These are phyloP conservation scores for Cercospora canescens DNA, from an alignment of 2,329 filamentous ascomycete genomes.

Conservation along the genomic window DNA sequence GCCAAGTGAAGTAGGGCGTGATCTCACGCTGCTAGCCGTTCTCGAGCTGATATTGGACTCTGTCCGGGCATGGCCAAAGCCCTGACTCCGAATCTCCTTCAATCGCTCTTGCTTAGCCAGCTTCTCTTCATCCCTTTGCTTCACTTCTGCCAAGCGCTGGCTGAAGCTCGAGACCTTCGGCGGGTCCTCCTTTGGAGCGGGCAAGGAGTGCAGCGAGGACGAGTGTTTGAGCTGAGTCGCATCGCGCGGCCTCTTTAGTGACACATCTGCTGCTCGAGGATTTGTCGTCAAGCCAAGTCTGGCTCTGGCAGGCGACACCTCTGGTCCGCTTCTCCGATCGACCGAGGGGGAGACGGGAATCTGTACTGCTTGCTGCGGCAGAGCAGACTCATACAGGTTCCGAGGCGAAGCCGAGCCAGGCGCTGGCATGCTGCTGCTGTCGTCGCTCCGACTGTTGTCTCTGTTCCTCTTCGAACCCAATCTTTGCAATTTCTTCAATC, in stretches of 20 bases:
- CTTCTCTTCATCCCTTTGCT: conserved; percentile 42
- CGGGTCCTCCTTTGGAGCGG: conserved; percentile 8
- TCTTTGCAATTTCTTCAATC: conserved; percentile 75
- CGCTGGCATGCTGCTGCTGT: conserved; percentile 16
- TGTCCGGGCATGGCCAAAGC: conserved; percentile 26
- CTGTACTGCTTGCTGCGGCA: conserved; percentile 52
- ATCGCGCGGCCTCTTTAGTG: conserved; percentile 67
- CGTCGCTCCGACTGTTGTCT: conserved; percentile 6
- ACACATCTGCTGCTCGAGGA: conserved; percentile 76
- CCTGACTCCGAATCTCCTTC: conserved; percentile 42
- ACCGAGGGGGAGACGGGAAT: conserved; percentile 74
- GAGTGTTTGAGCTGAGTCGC: conserved; percentile 32
- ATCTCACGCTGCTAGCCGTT: conserved; percentile 2
- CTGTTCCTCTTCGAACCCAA: conserved; percentile 22
- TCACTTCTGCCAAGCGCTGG: conserved; percentile 76
- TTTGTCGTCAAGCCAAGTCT: conserved; percentile 89
- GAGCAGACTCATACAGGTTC: conserved; percentile 29
- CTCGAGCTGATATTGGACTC: conserved; percentile 3
- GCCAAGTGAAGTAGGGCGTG: conserved; percentile 20
- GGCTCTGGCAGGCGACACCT: conserved; percentile 75
- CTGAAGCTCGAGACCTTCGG: conserved; percentile 64
- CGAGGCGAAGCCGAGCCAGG: conserved; percentile 21
- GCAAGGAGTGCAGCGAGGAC: conserved; percentile 14
- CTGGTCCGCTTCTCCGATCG: conserved; percentile 46
- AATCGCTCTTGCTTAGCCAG: conserved; percentile 48